Evolutionary conservation across 176 grass and related monocot genomes (phyloP).

Genomic region (Puccinellia tenuiflora): DNA sequence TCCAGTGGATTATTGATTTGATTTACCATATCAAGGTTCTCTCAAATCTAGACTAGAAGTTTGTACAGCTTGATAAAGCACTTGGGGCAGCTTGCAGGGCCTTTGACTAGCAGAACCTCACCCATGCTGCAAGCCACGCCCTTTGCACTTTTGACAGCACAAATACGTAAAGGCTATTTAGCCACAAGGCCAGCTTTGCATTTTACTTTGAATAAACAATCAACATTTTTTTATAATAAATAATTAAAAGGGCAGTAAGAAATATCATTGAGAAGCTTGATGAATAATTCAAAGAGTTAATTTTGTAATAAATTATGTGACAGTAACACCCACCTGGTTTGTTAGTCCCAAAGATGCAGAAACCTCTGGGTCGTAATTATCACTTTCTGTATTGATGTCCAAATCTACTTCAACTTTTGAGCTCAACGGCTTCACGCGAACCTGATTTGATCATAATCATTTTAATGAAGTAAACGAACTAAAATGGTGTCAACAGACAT

Average conservation of each 20-base stretch:
- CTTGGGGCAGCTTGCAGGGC: background rate
- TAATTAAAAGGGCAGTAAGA: background rate
- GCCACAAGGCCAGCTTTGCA: background rate
- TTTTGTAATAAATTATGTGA: background rate
- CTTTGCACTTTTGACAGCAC: background rate
- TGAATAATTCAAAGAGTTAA: background rate
- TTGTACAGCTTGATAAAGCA: background rate
- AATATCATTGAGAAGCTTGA: background rate
- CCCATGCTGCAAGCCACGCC: background rate
- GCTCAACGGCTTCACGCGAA: slow-evolving; percentile 62
- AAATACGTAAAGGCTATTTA: background rate
- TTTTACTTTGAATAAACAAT: background rate
- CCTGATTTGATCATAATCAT: slow-evolving; percentile 35
- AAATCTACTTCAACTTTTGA: slow-evolving; percentile 83
- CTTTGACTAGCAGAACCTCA: background rate
- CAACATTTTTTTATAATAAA: slow-evolving; percentile 6
- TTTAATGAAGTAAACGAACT: slow-evolving; percentile 3
- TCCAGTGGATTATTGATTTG: background rate
- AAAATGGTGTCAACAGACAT: background rate
- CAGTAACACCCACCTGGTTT: slow-evolving; percentile 48
- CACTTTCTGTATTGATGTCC: slow-evolving; percentile 41
- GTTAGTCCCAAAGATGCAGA: slow-evolving; percentile 29
- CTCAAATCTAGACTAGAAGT: background rate
- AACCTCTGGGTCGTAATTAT: slow-evolving; percentile 69
- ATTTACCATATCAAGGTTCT: background rate